Conservation (phyloP, 2,329 filamentous ascomycete species). For the Trichoderma pleuroti region DNA sequence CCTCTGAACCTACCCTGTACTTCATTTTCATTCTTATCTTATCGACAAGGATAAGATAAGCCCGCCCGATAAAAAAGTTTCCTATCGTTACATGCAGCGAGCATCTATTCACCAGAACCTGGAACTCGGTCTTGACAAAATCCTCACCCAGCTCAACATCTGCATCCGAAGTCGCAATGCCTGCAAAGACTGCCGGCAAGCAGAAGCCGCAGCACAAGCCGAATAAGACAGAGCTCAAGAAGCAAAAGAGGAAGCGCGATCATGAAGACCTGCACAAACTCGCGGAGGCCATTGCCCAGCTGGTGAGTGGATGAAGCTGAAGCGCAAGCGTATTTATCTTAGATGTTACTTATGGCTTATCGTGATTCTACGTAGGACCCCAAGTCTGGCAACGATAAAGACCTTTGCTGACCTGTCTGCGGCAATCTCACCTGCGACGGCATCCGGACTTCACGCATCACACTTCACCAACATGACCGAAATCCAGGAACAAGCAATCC, state of each 20-base stretch:
- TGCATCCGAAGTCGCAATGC: conserved; percentile 8
- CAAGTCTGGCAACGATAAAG: conserved; percentile 55
- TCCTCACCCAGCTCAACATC: neutral
- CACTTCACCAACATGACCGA: conserved; percentile 91
- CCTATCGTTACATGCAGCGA: neutral
- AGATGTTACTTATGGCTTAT: neutral
- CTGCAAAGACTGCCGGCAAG: conserved; percentile 24
- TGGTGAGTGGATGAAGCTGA: conserved; percentile 29
- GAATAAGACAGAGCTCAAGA: conserved; percentile 32
- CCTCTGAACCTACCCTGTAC: neutral
- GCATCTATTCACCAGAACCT: neutral
- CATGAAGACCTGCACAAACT: conserved; percentile 36
- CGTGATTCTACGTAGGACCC: conserved; percentile 47
- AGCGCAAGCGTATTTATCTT: neutral
- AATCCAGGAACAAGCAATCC: conserved; percentile 86
- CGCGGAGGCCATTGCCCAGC: conserved; percentile 32
- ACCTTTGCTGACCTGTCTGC: conserved; percentile 77
- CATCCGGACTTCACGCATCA: conserved; percentile 73
- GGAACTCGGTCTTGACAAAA: neutral
- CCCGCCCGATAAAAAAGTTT: conserved; percentile 12
- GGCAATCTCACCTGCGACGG: conserved; percentile 69
- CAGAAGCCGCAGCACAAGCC: conserved; percentile 28
- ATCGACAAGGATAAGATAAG: conserved; percentile 15
- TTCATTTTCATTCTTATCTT: neutral
- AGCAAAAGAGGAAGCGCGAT: conserved; percentile 39